phyloP scores from a whole-genome alignment of 2,329 filamentous ascomycete species.

The Pestalotiopsis sp. region DNA sequence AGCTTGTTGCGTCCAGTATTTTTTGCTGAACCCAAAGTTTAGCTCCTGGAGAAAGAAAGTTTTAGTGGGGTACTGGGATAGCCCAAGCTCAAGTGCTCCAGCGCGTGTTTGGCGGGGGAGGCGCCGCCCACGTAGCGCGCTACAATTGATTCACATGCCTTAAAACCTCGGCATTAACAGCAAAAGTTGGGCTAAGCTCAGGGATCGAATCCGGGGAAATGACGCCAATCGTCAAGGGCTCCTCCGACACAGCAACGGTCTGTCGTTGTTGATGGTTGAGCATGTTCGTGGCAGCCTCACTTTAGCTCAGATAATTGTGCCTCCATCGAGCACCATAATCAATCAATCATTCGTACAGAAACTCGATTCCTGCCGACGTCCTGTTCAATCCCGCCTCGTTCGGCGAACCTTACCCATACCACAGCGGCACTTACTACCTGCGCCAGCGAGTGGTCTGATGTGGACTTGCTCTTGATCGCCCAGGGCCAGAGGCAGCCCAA shows the following conservation, averaged over 20 bases:
- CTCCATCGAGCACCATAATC: not conserved
- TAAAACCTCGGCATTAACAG: not conserved
- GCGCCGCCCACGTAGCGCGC: not conserved
- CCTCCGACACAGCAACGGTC: not conserved
- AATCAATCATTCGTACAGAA: not conserved
- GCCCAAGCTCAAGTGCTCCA: not conserved
- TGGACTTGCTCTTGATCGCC: not conserved
- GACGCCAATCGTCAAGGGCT: slow-evolving; percentile 2
- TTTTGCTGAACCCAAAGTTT: not conserved
- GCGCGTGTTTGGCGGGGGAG: not conserved
- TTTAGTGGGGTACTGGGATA: not conserved
- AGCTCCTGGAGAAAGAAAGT: not conserved
- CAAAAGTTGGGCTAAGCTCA: not conserved
- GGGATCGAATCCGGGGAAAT: slow-evolving; percentile 5
- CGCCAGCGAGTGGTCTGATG: not conserved
- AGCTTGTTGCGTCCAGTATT: not conserved
- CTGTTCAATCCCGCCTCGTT: not conserved
- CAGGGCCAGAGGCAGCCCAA: not conserved
- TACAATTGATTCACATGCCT: not conserved
- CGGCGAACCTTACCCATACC: not conserved
- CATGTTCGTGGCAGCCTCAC: not conserved
- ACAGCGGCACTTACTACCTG: not conserved
- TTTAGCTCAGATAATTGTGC: not conserved
- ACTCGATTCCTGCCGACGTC: not conserved
- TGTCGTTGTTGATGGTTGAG: not conserved